Base-by-base conservation (phyloP, 805 yeast species). In the Schwanniomyces occidentalis region DNA sequence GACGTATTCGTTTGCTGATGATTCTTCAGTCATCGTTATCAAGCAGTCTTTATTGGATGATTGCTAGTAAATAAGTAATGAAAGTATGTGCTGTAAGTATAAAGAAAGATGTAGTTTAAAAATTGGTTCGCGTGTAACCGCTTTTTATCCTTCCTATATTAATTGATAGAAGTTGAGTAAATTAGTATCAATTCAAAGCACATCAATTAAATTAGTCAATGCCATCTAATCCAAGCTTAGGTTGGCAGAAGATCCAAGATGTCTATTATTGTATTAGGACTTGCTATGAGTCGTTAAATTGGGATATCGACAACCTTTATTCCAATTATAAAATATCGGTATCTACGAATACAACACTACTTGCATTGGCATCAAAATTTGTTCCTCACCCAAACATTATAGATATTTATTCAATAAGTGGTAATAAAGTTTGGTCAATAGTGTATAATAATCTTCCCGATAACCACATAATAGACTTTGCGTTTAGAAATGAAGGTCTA, bases 191-290 rank as follows among this genome's bases (percentile, higher is more conserved):
- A n/a, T n/a, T n/a, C n/a, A n/a, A n/a, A n/a, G n/a, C n/a, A n/a
- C n/a, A n/a, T n/a, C n/a, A n/a, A n/a, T n/a, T n/a, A n/a, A n/a
- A n/a, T n/a, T n/a, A n/a, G 12, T 18, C 30, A n/a, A 52, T 53
- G 56, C 45, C 49, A 21, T 42, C 65, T 2, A 65, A 57, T 45
- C 78, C 77, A 8, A 66, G 73, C 45, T 52, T 71, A 41, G 73
- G 73, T 27, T 89, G 97, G 97, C 95, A 88, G 55, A 73, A 82
- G 44, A 70, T 89, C 13, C 80, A 77, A 35, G 78, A 79, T 55
- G 82, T 78, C 7, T 86, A 75, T 54, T 89, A 87, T 46, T 66
- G 84, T 36, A 69, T 73, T 12, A 58, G 81, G 35, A 72, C 76
- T 13, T 80, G 85, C 37, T 81, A 75, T 49, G 71, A 65, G 4